Base-by-base conservation (phyloP, 2,329 filamentous ascomycete species). In the Curvularia eragrostidis region DNA sequence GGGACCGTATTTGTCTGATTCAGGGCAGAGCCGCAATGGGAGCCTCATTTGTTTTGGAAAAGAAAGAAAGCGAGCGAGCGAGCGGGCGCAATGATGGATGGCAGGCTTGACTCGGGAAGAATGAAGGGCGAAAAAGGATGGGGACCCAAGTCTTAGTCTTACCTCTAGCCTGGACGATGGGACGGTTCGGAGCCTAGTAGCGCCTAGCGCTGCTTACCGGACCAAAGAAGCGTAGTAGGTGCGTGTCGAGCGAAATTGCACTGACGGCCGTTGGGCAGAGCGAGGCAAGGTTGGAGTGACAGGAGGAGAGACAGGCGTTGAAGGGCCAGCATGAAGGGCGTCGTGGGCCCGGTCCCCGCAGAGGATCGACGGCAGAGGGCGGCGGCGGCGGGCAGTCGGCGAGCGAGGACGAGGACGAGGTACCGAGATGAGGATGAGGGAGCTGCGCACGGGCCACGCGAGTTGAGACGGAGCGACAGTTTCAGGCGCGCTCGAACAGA, bases 381-480 rank as follows among this genome's bases (percentile, higher is more conserved):
- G 48, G 15, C 38, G 48, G 15, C 42, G 39, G 48, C 36, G 39
- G 44, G 39, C 59, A 56, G 50, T 49, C 30, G 32, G 36, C 44
- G 50, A 39, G 38, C 44, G 38, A 28, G 8, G 26, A 39, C 24
- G 42, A 65, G 58, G 44, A 68, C 46, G 61, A 64, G 64, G 62
- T 71, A 64, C 56, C 68, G 71, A 74, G 63, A 73, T 72, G 67
- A 68, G 59, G 58, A 73, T 72, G 68, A 69, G 59, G 56, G 57
- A 54, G 49, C 36, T 36, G 50, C 34, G 68, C 66, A 66, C 64
- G 58, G 59, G 52, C 58, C 55, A 55, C 52, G 56, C 34, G 57
- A 62, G 66, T 59, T 68, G 69, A 64, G 70, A 69, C 67, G 65
- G 50, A 49, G 56, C 56, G 58, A 60, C 50, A 52, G 69, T 73